Evolutionary conservation across 2,329 filamentous ascomycete genomes (phyloP).

Genomic region (Alternaria atra): DNA sequence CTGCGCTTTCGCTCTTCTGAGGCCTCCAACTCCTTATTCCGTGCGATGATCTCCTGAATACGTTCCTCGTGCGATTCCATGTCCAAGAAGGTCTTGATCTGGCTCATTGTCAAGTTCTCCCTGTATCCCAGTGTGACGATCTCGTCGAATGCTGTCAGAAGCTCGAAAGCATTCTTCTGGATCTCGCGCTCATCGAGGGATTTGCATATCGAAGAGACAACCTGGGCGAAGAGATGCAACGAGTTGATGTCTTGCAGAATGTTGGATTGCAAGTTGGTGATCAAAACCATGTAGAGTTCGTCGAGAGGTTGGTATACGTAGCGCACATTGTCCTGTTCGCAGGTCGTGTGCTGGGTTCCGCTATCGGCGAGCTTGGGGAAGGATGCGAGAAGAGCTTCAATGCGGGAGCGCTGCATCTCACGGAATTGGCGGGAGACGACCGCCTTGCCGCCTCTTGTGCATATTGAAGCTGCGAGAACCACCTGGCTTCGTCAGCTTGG

Average conservation of each 20-base stretch:
- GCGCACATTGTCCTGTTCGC: conserved; percentile 99
- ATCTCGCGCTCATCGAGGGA: conserved; percentile 96
- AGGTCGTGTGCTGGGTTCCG: conserved; percentile 95
- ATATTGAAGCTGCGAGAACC: conserved; percentile 98
- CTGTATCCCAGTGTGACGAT: conserved; percentile 94
- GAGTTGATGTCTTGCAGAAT: conserved; percentile 99
- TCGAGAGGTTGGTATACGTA: conserved; percentile 99
- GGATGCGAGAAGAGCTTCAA: conserved; percentile 94
- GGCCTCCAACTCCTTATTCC: conserved; percentile 99
- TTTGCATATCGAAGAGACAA: conserved; percentile 96
- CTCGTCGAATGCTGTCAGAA: conserved; percentile 96
- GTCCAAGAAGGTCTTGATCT: conserved; percentile 99
- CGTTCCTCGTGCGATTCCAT: conserved; percentile 99
- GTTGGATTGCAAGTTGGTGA: conserved; percentile 99
- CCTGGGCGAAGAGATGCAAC: conserved; percentile 95
- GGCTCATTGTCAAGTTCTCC: conserved; percentile 93
- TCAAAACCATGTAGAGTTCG: conserved; percentile 99
- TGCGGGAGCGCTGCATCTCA: conserved; percentile 95
- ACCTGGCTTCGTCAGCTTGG: conserved; percentile 67
- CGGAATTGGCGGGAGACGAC: conserved; percentile 97
- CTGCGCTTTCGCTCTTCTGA: conserved; percentile 98
- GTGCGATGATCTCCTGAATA: conserved; percentile 76
- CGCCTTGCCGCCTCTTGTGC: conserved; percentile 96
- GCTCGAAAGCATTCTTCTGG: conserved; percentile 90
- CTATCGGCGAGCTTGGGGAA: conserved; percentile 98